Conservation (phyloP, 2,329 filamentous ascomycete genomes). For the Microdochium nivale region DNA sequence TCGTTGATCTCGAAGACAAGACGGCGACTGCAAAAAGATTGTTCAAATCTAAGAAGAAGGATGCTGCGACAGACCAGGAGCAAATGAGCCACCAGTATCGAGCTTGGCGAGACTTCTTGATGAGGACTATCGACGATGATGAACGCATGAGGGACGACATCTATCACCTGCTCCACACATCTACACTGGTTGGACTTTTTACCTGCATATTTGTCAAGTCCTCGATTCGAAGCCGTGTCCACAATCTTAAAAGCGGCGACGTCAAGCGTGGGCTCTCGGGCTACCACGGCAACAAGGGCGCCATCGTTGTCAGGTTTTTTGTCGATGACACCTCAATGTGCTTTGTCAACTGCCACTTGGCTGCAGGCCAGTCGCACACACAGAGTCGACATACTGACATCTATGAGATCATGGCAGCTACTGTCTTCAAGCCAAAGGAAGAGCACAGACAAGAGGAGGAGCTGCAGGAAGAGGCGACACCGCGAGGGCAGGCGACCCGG, state of each 20-base stretch:
- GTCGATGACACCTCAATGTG: constrained; percentile 91
- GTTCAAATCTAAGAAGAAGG: constrained; percentile 84
- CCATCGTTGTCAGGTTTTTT: constrained; percentile 82
- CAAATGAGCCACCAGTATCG: constrained; percentile 97
- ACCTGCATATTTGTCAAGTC: constrained; percentile 92
- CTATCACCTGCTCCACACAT: constrained; percentile 81
- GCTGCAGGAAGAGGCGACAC: not conserved
- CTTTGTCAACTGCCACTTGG: constrained; percentile 95
- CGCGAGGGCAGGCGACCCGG: constrained; percentile 24
- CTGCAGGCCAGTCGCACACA: constrained; percentile 85
- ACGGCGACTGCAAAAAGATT: constrained; percentile 94
- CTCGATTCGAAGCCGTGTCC: constrained; percentile 65
- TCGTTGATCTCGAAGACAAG: constrained; percentile 97
- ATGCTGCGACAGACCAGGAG: constrained; percentile 65
- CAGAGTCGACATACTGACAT: constrained; percentile 89
- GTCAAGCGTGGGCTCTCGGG: constrained; percentile 86
- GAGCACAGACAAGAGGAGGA: not conserved
- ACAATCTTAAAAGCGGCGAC: constrained; percentile 69
- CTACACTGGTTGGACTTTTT: constrained; percentile 87
- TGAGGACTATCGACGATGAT: constrained; percentile 72
- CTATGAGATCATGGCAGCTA: constrained; percentile 86
- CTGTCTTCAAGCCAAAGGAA: constrained; percentile 57
- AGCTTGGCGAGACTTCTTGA: constrained; percentile 88
- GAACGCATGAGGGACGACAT: constrained; percentile 62
- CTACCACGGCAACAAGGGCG: constrained; percentile 92